Evolutionary conservation across 148 eudicot species (phyloP).

Genomic region (Pouteria glomerata): DNA sequence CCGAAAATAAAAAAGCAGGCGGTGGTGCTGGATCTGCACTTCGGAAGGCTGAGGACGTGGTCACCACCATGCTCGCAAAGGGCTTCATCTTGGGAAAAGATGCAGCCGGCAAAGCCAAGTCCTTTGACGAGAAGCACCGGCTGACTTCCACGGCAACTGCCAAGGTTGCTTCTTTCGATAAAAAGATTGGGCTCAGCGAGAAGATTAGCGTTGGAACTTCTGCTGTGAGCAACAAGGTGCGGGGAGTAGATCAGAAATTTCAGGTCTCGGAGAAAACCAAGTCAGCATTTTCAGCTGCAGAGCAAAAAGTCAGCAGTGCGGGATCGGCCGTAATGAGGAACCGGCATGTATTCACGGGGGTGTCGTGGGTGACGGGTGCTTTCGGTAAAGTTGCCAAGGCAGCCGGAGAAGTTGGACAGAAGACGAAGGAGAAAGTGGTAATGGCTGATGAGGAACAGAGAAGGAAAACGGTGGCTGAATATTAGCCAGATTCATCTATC

Average conservation of each 20-base stretch:
- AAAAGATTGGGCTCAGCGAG: constrained; percentile 8
- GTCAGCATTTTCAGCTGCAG: neutral
- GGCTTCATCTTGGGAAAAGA: constrained; percentile 9
- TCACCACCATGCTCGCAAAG: constrained; percentile 7
- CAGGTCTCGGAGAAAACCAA: neutral
- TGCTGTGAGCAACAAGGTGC: neutral
- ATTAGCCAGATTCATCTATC: neutral
- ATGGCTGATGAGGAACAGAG: neutral
- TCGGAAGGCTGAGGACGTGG: constrained; percentile 9
- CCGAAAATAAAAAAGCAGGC: neutral
- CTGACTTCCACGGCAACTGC: constrained; percentile 4
- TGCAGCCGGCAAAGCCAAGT: constrained; percentile 4
- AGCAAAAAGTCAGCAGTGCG: neutral
- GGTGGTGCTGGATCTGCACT: constrained; percentile 5
- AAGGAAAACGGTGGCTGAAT: neutral
- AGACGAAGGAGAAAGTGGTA: constrained; percentile 1
- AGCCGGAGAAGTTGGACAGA: constrained; percentile 1
- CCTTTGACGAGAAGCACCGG: constrained; percentile 12
- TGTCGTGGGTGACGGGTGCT: neutral
- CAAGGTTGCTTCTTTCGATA: constrained; percentile 5
- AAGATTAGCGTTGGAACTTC: neutral
- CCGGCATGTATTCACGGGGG: neutral
- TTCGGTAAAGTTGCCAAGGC: neutral
- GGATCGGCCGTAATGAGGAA: neutral
- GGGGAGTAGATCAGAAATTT: neutral